Base-by-base conservation (phyloP, 2,329 filamentous ascomycete species). In the Basipetospora chlamydospora region DNA sequence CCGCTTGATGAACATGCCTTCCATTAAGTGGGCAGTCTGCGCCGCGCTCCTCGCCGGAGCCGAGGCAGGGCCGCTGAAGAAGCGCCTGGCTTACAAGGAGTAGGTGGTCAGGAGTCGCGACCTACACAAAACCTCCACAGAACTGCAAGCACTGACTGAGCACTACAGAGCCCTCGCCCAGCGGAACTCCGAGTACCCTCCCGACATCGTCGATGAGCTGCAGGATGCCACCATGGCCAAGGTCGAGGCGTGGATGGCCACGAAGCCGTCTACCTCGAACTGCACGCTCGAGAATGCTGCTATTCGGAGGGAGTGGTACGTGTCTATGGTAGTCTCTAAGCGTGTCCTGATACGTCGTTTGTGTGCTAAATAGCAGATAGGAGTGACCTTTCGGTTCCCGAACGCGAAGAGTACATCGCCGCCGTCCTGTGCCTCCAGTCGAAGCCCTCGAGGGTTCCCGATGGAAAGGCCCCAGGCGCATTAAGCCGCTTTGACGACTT, bases 401-500 rank as follows among this genome's bases (percentile, higher is more conserved):
- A 53, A 12, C 49, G 44, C 35, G 46, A 49, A 40, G 49, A 50
- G 6, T 69, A 67, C 46, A 63, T 61, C 35, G 46, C 54, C 6
- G 63, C 65, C 3, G 57, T 64, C 33, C 50, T 60, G 28, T 69
- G 66, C 37, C 45, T 69, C 13, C 55, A 58, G 40, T 44, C 44
- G 4, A 49, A 52, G 42, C 58, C 61, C 1, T 43, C 61, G 4
- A 47, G 45, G 15, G 56, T 55, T 0, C 52, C 56, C 1, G 38
- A 49, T 1, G 43, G 47, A 1, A 47, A 53, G 10, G 59, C 56
- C 0, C 50, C 63, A 0, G 66, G 66, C 2, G 62, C 58, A 3
- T 55, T 52, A 39, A 59, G 54, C 3, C 41, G 64, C 39, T 68
- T 59, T 39, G 67, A 71, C 44, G 67, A 71, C 40, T 70, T 61